Evolutionary conservation across 1,284 basidiomycete genomes (phyloP).

Genomic region (Boletus semigastroideus): DNA sequence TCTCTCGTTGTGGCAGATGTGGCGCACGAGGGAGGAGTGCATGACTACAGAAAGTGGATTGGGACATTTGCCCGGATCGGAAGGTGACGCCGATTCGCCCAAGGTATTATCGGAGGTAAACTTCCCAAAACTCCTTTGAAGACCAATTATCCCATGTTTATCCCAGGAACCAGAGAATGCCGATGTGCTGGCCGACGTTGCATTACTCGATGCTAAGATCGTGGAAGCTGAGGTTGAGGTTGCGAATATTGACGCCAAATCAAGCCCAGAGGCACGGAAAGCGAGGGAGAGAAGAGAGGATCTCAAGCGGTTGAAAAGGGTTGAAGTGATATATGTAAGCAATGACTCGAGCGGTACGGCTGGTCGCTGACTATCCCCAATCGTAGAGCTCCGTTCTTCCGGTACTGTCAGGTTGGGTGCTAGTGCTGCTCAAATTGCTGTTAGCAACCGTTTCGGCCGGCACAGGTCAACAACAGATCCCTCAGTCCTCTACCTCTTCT

Average conservation of each 20-base stretch:
- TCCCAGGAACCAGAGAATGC: conserved; percentile 55
- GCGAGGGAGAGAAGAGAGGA: conserved; percentile 74
- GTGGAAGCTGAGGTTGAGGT: conserved; percentile 65
- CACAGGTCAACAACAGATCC: conserved; percentile 51
- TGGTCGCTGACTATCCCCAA: conserved; percentile 3
- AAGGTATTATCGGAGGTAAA: conserved; percentile 43
- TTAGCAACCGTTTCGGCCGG: conserved; percentile 86
- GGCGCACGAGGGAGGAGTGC: conserved; percentile 92
- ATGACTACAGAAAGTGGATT: conserved; percentile 92
- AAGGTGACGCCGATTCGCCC: conserved; percentile 50
- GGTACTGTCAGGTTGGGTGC: conserved; percentile 81
- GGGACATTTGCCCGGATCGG: conserved; percentile 70
- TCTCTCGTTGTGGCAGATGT: conserved; percentile 90
- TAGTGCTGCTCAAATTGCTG: conserved; percentile 86
- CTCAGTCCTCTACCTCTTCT: conserved; percentile 60
- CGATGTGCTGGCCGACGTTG: conserved; percentile 67
- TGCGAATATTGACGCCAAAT: conserved; percentile 55
- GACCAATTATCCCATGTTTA: conserved; percentile 2
- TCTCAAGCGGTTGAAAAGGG: conserved; percentile 79
- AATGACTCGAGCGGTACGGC: background rate
- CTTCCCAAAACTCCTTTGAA: conserved; percentile 7
- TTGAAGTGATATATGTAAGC: conserved; percentile 89
- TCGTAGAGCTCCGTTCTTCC: conserved; percentile 75
- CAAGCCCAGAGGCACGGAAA: conserved; percentile 55
- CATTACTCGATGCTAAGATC: conserved; percentile 69